Percentiles rank a stretch among this genome's conserved stretches.
Conservation (phyloP, 352 stramenopile species). For the Blastocystis sp. region DNA sequence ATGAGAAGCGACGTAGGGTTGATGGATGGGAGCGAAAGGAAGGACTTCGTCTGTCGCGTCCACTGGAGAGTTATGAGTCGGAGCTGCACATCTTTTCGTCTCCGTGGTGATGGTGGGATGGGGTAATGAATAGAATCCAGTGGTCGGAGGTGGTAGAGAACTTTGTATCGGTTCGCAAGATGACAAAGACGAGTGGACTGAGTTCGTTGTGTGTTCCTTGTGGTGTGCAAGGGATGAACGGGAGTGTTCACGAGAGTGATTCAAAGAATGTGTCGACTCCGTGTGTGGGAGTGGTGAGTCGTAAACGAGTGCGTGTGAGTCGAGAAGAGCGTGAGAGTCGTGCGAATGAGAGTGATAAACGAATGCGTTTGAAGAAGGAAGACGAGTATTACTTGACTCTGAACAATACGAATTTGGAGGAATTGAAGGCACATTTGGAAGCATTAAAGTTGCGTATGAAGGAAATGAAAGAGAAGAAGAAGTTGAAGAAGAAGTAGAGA, state of each 20-base stretch:
- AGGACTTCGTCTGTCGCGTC: slow-evolving; percentile 4
- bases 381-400: background rate
- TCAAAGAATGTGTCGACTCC: background rate
- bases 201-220: background rate
- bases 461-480: slow-evolving; percentile 40
- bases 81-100: background rate
- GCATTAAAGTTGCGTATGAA: background rate
- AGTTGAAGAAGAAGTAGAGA: slow-evolving; percentile 15
- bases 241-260: background rate
- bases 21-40: background rate
- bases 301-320: background rate
- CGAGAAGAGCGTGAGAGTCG: background rate
- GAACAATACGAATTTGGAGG: background rate
- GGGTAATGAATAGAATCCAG: background rate
- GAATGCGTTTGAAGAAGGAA: background rate
- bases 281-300: background rate
- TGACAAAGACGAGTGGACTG: too few relatives aligned
- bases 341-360: background rate
- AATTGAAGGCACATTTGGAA: background rate
- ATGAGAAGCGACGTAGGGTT: background rate
- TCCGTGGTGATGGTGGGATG: background rate
- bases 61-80: background rate
- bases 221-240: background rate
- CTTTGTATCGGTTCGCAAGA: background rate
- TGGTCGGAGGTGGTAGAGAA: background rate